Evolutionary conservation across 345 rosid genomes (phyloP).

Genomic region (Diplotaxis tenuifolia): DNA sequence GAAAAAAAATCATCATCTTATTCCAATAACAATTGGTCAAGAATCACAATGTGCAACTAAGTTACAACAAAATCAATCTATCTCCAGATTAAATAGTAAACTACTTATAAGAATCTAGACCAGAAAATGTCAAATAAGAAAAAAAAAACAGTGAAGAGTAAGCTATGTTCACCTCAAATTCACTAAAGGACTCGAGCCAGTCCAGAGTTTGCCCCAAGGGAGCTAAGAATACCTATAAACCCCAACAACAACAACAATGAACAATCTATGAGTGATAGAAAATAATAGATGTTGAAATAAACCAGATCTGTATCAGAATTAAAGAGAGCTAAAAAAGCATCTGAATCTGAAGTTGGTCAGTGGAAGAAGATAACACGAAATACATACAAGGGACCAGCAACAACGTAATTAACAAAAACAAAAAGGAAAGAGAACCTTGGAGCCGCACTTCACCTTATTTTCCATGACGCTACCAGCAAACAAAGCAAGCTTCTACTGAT

Average conservation of each 20-base stretch:
- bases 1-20: background rate
- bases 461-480: slow-evolving; percentile 83
- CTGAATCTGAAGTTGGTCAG: no score
- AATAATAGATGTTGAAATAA: no score
- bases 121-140: background rate
- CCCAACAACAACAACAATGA: background rate
- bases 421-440: slow-evolving; percentile 43
- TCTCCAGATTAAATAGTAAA: no score
- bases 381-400: background rate
- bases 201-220: slow-evolving; percentile 89
- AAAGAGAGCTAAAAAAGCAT: slow-evolving; percentile 8
- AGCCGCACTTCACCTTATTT: slow-evolving; percentile 70
- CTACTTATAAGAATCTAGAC: no score
- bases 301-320: background rate
- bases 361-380: slow-evolving; percentile 17
- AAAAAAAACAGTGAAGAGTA: background rate
- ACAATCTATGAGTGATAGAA: slow-evolving; percentile 1
- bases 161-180: slow-evolving; percentile 62
- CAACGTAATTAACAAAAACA: background rate
- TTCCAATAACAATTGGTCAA: slow-evolving; percentile 5
- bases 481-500: no score
- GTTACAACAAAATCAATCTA: background rate
- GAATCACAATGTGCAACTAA: background rate
- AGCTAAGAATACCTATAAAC: slow-evolving; percentile 72
- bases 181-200: slow-evolving; percentile 83